Conservation (phyloP, 164 flowering plant genomes). For the Sedum album region DNA sequence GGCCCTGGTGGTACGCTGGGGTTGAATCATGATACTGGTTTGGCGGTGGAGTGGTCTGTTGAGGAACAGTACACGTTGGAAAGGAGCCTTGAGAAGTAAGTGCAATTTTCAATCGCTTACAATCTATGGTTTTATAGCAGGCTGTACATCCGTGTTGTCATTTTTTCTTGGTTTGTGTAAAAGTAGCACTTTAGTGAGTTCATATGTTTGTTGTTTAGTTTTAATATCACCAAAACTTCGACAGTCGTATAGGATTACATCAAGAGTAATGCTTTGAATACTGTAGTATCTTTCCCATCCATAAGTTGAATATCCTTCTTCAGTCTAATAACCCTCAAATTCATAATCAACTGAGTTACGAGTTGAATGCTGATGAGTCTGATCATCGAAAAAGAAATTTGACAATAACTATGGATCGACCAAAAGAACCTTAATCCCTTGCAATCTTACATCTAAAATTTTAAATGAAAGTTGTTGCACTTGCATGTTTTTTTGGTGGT, state of each 20-base stretch:
- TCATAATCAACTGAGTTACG: background rate
- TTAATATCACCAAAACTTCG: background rate
- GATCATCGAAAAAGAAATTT: background rate
- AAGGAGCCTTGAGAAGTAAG: background rate
- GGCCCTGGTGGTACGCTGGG: conserved; percentile 45
- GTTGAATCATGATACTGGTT: conserved; percentile 60
- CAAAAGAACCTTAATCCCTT: background rate
- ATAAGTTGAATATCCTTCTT: background rate
- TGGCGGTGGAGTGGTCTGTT: conserved; percentile 79
- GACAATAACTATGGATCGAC: background rate
- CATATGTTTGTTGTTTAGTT: too few relatives aligned
- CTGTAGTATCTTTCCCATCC: background rate
- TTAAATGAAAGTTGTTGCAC: background rate
- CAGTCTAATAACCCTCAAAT: background rate
- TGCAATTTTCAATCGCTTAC: too few relatives aligned
- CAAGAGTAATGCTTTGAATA: background rate
- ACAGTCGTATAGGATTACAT: background rate
- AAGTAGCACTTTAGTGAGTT: background rate
- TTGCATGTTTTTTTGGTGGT: background rate
- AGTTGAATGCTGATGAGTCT: background rate
- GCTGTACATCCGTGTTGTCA: too few relatives aligned
- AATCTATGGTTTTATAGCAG: background rate
- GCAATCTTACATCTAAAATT: background rate
- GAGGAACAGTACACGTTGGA: conserved; percentile 47
- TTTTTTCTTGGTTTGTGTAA: too few relatives aligned